Base-by-base conservation (phyloP, 2,329 filamentous ascomycete genomes). In the Ceratocystiopsis minuta region DNA sequence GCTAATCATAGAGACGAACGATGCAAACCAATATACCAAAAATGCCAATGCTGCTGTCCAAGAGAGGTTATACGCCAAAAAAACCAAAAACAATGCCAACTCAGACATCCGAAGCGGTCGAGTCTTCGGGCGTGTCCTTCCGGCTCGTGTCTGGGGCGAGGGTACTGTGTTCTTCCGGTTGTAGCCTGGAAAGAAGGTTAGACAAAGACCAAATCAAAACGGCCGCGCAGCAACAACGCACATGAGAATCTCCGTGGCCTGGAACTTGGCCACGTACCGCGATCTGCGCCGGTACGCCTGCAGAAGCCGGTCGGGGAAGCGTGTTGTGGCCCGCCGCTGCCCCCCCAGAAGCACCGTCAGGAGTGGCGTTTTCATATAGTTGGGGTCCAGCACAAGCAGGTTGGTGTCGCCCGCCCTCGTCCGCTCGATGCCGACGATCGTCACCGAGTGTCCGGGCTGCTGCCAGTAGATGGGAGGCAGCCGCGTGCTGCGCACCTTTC, bases 381-480 rank as follows among this genome's bases (percentile, higher is more conserved):
- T 80, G 1, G 88, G 86, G 55, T 96, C 87, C 55, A 94, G 93
- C 13, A 94, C 81, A 0, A 96, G 64, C 16, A 96, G 63, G 50
- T 82, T 80, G 40, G 67, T 62, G 16, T 65, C 63, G 20, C 81
- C 80, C 45, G 79, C 68, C 32, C 60, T 64, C 24, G 68, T 71
- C 49, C 71, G 73, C 58, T 95, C 86, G 20, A 93, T 67, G 0
- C 88, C 88, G 42, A 96, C 67, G 40, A 96, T 85, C 1, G 85
- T 93, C 64, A 94, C 67, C 1, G 87, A 95, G 57, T 96, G 88
- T 3, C 86, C 79, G 48, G 76, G 75, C 51, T 90, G 83, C 55
- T 96, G 88, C 47, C 94, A 76, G 58, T 95, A 96, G 35, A 96
- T 78, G 0, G 90, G 87, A 34, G 88, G 78, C 9, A 88, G 63